phyloP scores from a whole-genome alignment of 2,329 filamentous ascomycete species.

The Cordyceps pruinosa region DNA sequence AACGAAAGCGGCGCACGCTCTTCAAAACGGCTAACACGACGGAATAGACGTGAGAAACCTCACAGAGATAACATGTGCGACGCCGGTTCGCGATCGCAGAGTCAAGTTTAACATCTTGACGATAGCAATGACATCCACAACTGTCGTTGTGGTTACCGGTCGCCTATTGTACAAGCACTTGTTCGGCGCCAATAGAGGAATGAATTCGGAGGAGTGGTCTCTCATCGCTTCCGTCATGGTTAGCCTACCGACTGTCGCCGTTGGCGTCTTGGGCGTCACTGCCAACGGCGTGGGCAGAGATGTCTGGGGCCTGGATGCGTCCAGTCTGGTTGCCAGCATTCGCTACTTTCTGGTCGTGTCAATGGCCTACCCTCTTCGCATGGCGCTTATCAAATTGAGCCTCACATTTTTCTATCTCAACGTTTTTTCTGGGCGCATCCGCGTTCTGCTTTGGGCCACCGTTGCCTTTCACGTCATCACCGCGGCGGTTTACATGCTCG shows the following conservation, averaged over 20 bases:
- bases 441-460: constrained; percentile 31
- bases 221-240: constrained; percentile 22
- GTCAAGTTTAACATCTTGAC: background rate
- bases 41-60: background rate
- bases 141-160: constrained; percentile 26
- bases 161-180: constrained; percentile 32
- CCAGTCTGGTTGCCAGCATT: constrained; percentile 33
- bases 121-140: background rate
- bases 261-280: constrained; percentile 20
- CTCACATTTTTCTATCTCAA: constrained; percentile 45
- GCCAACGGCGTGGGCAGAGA: constrained; percentile 37
- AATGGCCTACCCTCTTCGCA: constrained; percentile 34
- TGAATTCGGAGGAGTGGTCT: constrained; percentile 31
- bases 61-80: constrained; percentile 2
- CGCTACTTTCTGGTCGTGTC: constrained; percentile 33
- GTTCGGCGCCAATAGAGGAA: constrained; percentile 21
- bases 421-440: constrained; percentile 36
- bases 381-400: constrained; percentile 38
- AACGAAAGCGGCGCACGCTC: background rate
- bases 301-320: constrained; percentile 36
- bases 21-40: background rate
- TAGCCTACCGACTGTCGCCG: constrained; percentile 25
- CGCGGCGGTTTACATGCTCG: constrained; percentile 30
- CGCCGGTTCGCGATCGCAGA: background rate
- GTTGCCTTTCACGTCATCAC: constrained; percentile 27